phyloP scores from a whole-genome alignment of 2,329 filamentous ascomycete species.

The Trichoderma simmonsii region DNA sequence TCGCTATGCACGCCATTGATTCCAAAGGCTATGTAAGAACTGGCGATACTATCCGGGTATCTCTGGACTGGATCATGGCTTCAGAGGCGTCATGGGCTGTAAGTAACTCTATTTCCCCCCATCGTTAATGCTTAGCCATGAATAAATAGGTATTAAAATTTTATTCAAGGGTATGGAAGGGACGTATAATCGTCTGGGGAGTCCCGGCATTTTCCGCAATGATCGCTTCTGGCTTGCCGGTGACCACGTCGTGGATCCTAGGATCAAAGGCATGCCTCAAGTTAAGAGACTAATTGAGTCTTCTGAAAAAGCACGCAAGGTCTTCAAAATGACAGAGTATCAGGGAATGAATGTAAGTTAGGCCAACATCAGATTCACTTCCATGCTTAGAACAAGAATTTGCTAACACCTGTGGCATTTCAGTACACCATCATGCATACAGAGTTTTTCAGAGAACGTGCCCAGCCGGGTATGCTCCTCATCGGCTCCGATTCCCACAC shows the following conservation, averaged over 20 bases:
- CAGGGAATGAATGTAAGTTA: slow-evolving; percentile 35
- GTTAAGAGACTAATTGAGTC: slow-evolving; percentile 36
- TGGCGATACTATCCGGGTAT: slow-evolving; percentile 40
- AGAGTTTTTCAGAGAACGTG: slow-evolving; percentile 43
- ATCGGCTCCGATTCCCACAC: slow-evolving; percentile 47
- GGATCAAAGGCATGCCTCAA: slow-evolving; percentile 35
- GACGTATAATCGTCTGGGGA: slow-evolving; percentile 39
- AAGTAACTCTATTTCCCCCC: background rate
- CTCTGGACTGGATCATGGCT: slow-evolving; percentile 46
- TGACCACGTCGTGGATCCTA: slow-evolving; percentile 48
- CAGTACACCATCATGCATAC: slow-evolving; percentile 43
- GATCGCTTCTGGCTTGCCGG: slow-evolving; percentile 49
- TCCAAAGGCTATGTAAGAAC: slow-evolving; percentile 33
- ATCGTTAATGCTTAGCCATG: background rate
- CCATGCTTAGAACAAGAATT: background rate
- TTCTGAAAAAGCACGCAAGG: slow-evolving; percentile 28
- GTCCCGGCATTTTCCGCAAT: slow-evolving; percentile 45
- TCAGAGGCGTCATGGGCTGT: slow-evolving; percentile 40
- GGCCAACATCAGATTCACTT: slow-evolving; percentile 22
- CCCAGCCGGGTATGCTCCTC: slow-evolving; percentile 42
- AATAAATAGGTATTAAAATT: background rate
- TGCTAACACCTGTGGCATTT: slow-evolving; percentile 3
- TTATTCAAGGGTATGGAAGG: slow-evolving; percentile 35
- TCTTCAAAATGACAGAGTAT: slow-evolving; percentile 22
- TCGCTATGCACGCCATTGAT: slow-evolving; percentile 41